These are phyloP conservation scores for Adenanthera pavonina DNA, from an alignment of 306 rosid species.

Conservation along the genomic window DNA sequence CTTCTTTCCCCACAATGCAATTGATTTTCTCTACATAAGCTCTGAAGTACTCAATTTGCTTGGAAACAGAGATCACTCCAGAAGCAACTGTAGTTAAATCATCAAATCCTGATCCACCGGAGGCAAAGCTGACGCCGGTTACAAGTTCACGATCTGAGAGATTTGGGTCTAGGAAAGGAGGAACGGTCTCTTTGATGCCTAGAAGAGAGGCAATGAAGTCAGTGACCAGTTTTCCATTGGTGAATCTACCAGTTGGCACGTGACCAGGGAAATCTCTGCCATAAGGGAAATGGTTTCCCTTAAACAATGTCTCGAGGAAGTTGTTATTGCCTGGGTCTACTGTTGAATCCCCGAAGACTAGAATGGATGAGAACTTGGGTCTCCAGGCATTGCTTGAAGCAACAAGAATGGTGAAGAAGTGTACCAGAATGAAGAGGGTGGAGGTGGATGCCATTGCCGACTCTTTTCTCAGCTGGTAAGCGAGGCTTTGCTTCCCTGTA, in stretches of 20 bases:
- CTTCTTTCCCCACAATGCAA: conserved; percentile 50
- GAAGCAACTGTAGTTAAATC: conserved; percentile 46
- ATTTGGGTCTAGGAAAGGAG: conserved; percentile 57
- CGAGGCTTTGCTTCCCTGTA: neutral
- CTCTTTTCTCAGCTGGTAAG: neutral
- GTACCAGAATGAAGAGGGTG: conserved; percentile 35
- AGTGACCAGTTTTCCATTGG: conserved; percentile 64
- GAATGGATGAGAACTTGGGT: conserved; percentile 56
- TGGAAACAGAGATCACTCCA: conserved; percentile 47
- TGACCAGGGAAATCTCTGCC: conserved; percentile 66
- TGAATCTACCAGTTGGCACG: conserved; percentile 64
- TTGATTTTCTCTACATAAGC: conserved; percentile 49
- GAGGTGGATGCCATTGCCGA: conserved; percentile 45
- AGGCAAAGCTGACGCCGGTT: conserved; percentile 74
- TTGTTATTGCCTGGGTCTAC: conserved; percentile 75
- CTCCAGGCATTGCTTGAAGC: conserved; percentile 34
- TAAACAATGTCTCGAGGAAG: conserved; percentile 47
- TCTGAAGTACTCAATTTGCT: conserved; percentile 59
- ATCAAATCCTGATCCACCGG: conserved; percentile 59
- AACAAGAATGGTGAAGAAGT: conserved; percentile 37
- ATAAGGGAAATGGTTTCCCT: conserved; percentile 63
- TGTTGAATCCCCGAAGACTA: conserved; percentile 68
- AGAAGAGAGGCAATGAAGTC: conserved; percentile 59
- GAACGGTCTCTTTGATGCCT: conserved; percentile 59
- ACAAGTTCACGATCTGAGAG: conserved; percentile 51